Base-by-base conservation (phyloP, 1,284 basidiomycete species). In the Boletus nobilissimus region DNA sequence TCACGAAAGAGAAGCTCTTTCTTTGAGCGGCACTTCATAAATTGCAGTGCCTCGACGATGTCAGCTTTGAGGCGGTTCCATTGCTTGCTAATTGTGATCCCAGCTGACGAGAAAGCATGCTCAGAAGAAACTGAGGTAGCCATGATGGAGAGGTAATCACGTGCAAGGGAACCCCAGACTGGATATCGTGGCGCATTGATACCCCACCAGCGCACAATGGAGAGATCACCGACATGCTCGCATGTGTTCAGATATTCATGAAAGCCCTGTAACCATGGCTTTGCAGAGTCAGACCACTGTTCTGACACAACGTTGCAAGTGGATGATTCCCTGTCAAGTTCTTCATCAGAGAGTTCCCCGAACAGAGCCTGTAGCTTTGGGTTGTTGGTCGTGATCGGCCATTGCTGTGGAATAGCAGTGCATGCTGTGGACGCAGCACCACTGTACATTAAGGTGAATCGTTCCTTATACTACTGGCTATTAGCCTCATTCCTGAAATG, bases 141-240 rank as follows among this genome's bases (percentile, higher is more conserved):
- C 70, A 72, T 75, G 6, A 75, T 6, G 3, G 74, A 65, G 4
- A 75, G 64, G 19, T 67, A 71, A 11, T 71, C 51, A 3, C 14
- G 13, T 8, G 68, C 63, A 19, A 75, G 69, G 29, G 51, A 75
- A 6, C 40, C 69, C 74, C 69, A 75, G 4, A 75, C 63, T 14
- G 73, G 73, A 43, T 75, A 75, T 18, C 22, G 19, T n/a, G 32
- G 34, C 3, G 39, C 63, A 36, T 75, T 75, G 3, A 75, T 11
- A 13, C 68, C 62, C 73, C 73, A 75, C 67, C 68, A 75, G n/a
- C 64, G 43, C 11, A 74, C n/a, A 11, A 74, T 32, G 6, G 67
- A 29, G 10, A 78, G 57, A 32, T 32, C 19, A 19, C 57, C 57
- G 11, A 51, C 22, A 24, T 51, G 10, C 22, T 51, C 48, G 24